Evolutionary conservation across 805 yeast species (phyloP).

Genomic region (Candida wancherniae): DNA sequence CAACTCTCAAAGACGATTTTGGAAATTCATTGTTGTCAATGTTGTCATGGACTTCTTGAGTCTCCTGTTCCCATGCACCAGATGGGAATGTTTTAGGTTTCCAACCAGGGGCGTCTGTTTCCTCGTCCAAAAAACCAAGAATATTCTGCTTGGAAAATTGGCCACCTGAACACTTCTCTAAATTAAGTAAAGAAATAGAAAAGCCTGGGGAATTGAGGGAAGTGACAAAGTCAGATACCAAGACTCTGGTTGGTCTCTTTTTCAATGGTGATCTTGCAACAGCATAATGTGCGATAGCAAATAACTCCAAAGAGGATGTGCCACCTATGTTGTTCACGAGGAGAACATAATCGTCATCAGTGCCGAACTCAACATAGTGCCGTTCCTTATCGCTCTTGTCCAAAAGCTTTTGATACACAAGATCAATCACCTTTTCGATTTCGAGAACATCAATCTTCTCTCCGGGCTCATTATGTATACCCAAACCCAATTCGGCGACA

Average conservation of each 20-base stretch:
- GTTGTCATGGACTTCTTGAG: conserved; percentile 27
- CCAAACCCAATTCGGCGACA: conserved; percentile 89
- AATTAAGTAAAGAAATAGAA: conserved; percentile 75
- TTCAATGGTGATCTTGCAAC: conserved; percentile 45
- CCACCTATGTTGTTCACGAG: conserved; percentile 88
- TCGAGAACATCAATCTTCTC: conserved; percentile 68
- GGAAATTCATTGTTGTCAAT: conserved; percentile 18
- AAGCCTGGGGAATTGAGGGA: conserved; percentile 92
- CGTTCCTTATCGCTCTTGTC: conserved; percentile 69
- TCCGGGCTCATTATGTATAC: conserved; percentile 95
- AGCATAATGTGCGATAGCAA: conserved; percentile 64
- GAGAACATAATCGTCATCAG: conserved; percentile 62
- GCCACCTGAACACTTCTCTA: conserved; percentile 34
- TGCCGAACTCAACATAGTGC: conserved; percentile 66
- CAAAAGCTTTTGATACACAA: conserved; percentile 58
- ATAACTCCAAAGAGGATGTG: conserved; percentile 72
- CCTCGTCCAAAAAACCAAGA: conserved; percentile 58
- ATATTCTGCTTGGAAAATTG: conserved; percentile 17
- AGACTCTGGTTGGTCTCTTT: conserved; percentile 63
- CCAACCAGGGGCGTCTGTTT: conserved; percentile 86
- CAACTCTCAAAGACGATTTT: conserved; percentile 26
- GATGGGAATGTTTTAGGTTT: conserved; percentile 36
- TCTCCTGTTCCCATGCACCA: conserved; percentile 25
- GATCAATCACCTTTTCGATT: conserved; percentile 51
- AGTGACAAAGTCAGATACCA: conserved; percentile 78